Base-by-base conservation (phyloP, 169 alveolate species). In the Plasmodium gallinaceum region DNA sequence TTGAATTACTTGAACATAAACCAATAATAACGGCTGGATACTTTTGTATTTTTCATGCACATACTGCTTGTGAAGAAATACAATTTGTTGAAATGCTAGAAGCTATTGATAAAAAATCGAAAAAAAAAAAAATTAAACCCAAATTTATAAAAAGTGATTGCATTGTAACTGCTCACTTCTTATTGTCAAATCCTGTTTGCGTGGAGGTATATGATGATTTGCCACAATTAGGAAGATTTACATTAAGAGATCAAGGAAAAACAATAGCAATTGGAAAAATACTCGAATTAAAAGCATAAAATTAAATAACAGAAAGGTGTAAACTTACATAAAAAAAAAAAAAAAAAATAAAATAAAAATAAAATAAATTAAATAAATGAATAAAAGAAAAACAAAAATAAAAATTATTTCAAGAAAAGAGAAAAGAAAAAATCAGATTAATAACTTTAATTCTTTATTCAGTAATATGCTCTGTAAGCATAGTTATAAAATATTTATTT, bases 1-100 rank as follows among this genome's bases (percentile, higher is more conserved):
- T 97, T 12, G 99, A 98, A 88, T 90, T 98, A 45, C 97, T 97
- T 43, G 99, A 96, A 65, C 98, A 97, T 83, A 93, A 98, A 60
- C 98, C 98, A 7, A 89, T 98, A 52, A 90, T 98, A 75, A 95
- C 99, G 8, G 96, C 98, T 6, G 99, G 99, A n/a, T 98, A 98
- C 88, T 91, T 94, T 92, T 94, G 99, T 92, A 94, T 96, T 48
- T 87, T 96, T 93, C 98, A 96, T 88, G 93, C 96, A 39, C 97
- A 96, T 78, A 95, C 98, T 16, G 93, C 95, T 16, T 94, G 96
- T 39, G 98, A 94, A 62, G 98, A 96, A 76, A 95, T 96, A 14
- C 95, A 93, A 72, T 92, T 96, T 45, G 87, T 89, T 10, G 95
- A 94, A 83, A 89, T 95, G 88, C 62, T 62, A 10, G 88, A 94